A percentile compares a stretch with the other conserved stretches of the same genome.
Evolutionary conservation across 345 rosid genomes (phyloP).

Genomic region (Lagerstroemia speciosa): DNA sequence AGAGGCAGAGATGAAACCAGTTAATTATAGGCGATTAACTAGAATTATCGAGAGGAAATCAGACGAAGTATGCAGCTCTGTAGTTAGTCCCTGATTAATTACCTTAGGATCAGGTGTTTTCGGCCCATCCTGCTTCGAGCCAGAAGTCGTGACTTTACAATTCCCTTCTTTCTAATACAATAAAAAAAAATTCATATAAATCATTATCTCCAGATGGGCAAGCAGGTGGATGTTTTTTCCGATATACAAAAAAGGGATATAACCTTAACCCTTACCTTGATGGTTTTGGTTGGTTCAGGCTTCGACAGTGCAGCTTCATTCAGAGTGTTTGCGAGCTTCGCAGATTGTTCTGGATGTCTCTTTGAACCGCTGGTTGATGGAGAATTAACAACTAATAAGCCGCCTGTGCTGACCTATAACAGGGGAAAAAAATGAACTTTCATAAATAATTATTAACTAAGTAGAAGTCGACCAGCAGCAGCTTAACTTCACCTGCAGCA

Average conservation of each 20-base stretch:
- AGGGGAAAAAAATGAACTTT: no score
- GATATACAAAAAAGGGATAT: no score
- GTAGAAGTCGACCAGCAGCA: not conserved
- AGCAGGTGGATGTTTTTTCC: not conserved
- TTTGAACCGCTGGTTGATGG: constrained; percentile 28
- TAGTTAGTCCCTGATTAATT: not conserved
- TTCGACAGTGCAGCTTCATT: constrained; percentile 16
- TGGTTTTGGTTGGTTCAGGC: constrained; percentile 26
- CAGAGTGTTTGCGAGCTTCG: constrained; percentile 27
- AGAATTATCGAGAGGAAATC: no score
- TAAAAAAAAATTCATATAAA: not conserved
- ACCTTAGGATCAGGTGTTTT: constrained; percentile 49
- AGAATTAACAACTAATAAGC: constrained; percentile 7
- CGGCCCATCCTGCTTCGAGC: constrained; percentile 38
- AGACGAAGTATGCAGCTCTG: no score
- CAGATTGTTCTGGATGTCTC: constrained; percentile 22
- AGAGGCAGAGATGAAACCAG: no score
- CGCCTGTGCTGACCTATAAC: not conserved
- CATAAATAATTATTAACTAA: constrained; percentile 6
- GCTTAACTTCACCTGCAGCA: not conserved
- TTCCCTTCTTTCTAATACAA: constrained; percentile 35
- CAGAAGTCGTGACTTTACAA: constrained; percentile 34
- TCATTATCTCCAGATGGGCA: not conserved
- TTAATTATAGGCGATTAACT: no score
- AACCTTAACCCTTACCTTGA: constrained; percentile 5